Base-by-base conservation (phyloP, 768 basidiomycete species). In the Suillus lakei region DNA sequence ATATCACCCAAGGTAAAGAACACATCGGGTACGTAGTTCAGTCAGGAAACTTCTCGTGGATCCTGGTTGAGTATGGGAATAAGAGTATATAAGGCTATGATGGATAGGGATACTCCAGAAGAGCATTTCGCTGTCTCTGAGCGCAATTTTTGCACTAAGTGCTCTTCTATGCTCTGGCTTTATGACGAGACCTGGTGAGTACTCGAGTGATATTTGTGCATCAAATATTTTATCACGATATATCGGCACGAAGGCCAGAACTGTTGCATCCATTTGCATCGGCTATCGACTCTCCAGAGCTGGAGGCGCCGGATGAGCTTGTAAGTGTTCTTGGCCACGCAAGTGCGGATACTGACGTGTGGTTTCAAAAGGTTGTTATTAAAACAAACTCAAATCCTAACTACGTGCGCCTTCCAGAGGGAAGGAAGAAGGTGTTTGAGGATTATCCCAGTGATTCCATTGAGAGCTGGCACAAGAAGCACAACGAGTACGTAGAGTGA, bases 211-310 rank as follows among this genome's bases (percentile, higher is more conserved):
- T 36, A 55, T 32, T 44, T 15, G 30, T 21, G 36, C 53, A 58
- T 46, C 50, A 15, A 26, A 23, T 30, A 26, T 50, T 68, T 16
- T 59, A 7, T 54, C 36, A 36, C 30, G 3, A 12, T 3, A 26
- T 26, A 16, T 4, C 26, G 15, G 9, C 5, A n/a, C 30, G 2
- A 51, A 90, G 88, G 88, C 88, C 88, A 0, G 86, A 89, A 32
- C 70, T 85, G 0, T 77, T 91, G 39, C 89, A 90, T 63, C 89
- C 89, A 4, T 91, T 90, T 66, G 89, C 89, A 10, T 87, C 87
- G 34, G 88, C 83, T 0, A 88, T 90, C 59, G 89, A 90, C 63
- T 81, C 81, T 5, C 88, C 88, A 3, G 80, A 84, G n/a, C 80
- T 90, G 16, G 81, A 83, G 41, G 66, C 70, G 0, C 86, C 88